A percentile compares a stretch with the other conserved stretches of the same genome.
Evolutionary conservation across 2,329 filamentous ascomycete species (phyloP).

Genomic region (Fusarium sterilihyphosum): DNA sequence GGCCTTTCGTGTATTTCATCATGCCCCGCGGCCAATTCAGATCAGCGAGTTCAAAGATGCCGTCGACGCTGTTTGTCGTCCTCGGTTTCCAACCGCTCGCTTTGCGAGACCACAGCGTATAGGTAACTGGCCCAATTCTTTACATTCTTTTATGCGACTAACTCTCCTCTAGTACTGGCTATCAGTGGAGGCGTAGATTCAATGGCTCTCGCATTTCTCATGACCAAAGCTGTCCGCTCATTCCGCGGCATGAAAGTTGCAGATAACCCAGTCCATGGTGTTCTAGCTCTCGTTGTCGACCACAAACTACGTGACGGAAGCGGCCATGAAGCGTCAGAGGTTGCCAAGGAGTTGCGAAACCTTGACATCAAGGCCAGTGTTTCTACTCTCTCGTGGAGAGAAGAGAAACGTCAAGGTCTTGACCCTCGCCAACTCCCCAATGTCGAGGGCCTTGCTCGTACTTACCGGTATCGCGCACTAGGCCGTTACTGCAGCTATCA

Average conservation of each 20-base stretch:
- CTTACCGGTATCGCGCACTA: conserved; percentile 76
- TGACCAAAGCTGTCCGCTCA: conserved; percentile 57
- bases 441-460: conserved; percentile 81
- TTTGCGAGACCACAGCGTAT: conserved; percentile 51
- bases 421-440: conserved; percentile 60
- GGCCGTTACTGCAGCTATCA: conserved; percentile 66
- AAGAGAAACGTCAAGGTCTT: conserved; percentile 42
- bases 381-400: conserved; percentile 58
- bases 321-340: conserved; percentile 59
- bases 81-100: conserved; percentile 58
- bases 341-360: conserved; percentile 52
- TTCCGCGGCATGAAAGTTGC: conserved; percentile 52
- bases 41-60: conserved; percentile 56
- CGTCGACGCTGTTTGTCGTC: conserved; percentile 59
- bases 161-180: conserved; percentile 68
- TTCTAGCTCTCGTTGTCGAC: conserved; percentile 64
- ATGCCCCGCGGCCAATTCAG: conserved; percentile 51
- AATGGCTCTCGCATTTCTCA: conserved; percentile 90
- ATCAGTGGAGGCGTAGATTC: conserved; percentile 95
- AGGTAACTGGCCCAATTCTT: conserved; percentile 47
- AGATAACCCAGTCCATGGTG: conserved; percentile 56
- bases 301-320: conserved; percentile 66
- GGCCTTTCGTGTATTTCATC: conserved; percentile 49
- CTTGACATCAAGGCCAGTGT: conserved; percentile 49
- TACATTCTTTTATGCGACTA: neutral